Evolutionary conservation across 2,329 filamentous ascomycete genomes (phyloP).

Genomic region (Aspergillus persii): DNA sequence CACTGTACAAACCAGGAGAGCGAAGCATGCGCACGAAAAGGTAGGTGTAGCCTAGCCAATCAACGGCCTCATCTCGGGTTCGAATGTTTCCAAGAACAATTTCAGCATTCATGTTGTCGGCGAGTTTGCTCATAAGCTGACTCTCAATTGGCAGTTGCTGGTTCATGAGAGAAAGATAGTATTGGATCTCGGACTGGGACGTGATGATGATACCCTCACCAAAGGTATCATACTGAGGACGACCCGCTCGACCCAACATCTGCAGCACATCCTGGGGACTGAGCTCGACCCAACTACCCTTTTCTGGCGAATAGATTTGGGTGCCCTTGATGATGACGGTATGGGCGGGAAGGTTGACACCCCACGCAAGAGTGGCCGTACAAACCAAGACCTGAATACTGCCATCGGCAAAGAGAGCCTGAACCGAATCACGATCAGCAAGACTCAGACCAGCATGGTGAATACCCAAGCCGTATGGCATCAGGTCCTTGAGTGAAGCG

Average conservation of each 20-base stretch:
- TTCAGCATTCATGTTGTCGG: slow-evolving; percentile 95
- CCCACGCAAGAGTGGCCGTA: slow-evolving; percentile 97
- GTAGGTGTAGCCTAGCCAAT: slow-evolving; percentile 98
- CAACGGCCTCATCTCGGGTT: slow-evolving; percentile 90
- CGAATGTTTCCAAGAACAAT: slow-evolving; percentile 92
- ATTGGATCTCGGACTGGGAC: slow-evolving; percentile 89
- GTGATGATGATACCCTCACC: slow-evolving; percentile 99
- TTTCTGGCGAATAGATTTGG: slow-evolving; percentile 95
- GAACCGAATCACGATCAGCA: slow-evolving; percentile 90
- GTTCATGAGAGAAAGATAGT: slow-evolving; percentile 94
- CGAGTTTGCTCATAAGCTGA: slow-evolving; percentile 87
- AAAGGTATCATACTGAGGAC: slow-evolving; percentile 95
- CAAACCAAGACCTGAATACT: slow-evolving; percentile 93
- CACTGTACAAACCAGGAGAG: slow-evolving; percentile 90
- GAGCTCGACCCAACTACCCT: slow-evolving; percentile 96
- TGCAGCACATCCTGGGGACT: slow-evolving; percentile 97
- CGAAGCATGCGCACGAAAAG: slow-evolving; percentile 97
- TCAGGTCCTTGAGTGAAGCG: slow-evolving; percentile 82
- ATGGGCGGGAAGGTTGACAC: slow-evolving; percentile 95
- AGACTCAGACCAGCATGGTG: slow-evolving; percentile 97
- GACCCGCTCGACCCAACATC: slow-evolving; percentile 95
- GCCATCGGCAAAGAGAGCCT: slow-evolving; percentile 89
- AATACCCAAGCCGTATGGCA: slow-evolving; percentile 96
- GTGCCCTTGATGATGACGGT: slow-evolving; percentile 99
- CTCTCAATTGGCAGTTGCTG: slow-evolving; percentile 97